Evolutionary conservation across 345 rosid genomes (phyloP).

Genomic region (Brassica rapa): DNA sequence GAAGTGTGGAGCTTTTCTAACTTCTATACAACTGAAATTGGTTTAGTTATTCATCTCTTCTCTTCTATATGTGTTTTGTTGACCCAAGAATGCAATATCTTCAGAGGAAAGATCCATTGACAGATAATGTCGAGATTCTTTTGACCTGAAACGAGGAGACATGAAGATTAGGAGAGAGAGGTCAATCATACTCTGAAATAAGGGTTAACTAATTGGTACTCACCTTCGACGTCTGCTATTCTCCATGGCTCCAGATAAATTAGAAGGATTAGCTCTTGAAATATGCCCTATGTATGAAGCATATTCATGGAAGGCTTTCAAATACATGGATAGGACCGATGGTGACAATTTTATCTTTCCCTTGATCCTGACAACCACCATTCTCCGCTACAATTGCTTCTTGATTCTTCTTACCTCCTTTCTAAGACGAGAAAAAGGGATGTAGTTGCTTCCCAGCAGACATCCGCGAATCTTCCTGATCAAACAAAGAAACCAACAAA

Average conservation of each 20-base stretch:
- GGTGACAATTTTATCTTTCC: conserved; percentile 38
- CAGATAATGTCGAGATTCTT: conserved; percentile 71
- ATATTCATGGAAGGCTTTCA: conserved; percentile 75
- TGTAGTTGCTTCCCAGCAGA: conserved; percentile 77
- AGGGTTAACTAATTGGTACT: conserved; percentile 6
- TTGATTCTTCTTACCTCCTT: conserved; percentile 51
- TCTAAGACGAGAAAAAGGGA: conserved; percentile 76
- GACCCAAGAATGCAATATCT: conserved; percentile 63
- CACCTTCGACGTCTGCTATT: conserved; percentile 56
- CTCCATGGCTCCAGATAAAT: conserved; percentile 46
- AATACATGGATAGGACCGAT: conserved; percentile 89
- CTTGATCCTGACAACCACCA: conserved; percentile 31
- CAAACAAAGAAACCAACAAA: conserved; percentile 36
- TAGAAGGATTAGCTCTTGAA: conserved; percentile 67
- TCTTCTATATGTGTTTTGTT: conserved; percentile 44
- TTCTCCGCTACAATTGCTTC: conserved; percentile 44
- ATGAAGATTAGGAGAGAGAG: conserved; percentile 19
- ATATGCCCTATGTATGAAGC: conserved; percentile 65
- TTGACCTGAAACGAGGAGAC: conserved; percentile 48
- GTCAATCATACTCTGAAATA: not conserved
- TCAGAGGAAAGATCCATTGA: conserved; percentile 61
- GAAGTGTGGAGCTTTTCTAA: conserved; percentile 12
- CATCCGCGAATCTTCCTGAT: conserved; percentile 71
- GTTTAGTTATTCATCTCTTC: conserved; percentile 26
- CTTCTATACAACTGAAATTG: conserved; percentile 26